A percentile compares a stretch with the other conserved stretches of the same genome.
These are phyloP conservation scores for Syncephalis fuscata DNA, from an alignment of 371 early-diverging fungal species.

Conservation along the genomic window DNA sequence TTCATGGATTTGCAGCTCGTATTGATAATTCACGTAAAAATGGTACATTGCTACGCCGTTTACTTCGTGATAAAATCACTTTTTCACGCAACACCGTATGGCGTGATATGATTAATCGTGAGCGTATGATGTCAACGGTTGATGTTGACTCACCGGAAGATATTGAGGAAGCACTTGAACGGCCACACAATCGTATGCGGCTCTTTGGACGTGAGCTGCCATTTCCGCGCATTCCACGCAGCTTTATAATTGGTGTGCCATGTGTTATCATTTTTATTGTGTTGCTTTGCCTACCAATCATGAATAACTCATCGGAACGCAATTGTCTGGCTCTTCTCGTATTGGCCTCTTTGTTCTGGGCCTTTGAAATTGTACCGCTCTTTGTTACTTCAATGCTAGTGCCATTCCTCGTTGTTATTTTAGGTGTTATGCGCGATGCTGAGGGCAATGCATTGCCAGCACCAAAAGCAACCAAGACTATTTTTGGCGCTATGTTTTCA, in stretches of 20 bases:
- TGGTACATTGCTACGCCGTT: conserved; percentile 49
- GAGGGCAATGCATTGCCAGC: conserved; percentile 32
- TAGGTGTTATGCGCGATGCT: conserved; percentile 63
- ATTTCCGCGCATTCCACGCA: neutral
- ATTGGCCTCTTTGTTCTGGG: conserved; percentile 87
- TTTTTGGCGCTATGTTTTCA: conserved; percentile 87
- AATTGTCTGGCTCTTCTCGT: conserved; percentile 79
- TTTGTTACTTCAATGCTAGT: conserved; percentile 84
- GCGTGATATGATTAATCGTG: conserved; percentile 89
- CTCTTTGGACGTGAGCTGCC: neutral
- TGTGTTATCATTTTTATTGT: conserved; percentile 34
- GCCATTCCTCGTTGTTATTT: conserved; percentile 68
- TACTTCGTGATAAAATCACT: conserved; percentile 78
- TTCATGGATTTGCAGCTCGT: conserved; percentile 37
- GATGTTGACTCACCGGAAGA: conserved; percentile 12
- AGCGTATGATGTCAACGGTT: conserved; percentile 59
- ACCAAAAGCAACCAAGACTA: conserved; percentile 55
- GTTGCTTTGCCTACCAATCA: conserved; percentile 29
- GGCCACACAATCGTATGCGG: neutral
- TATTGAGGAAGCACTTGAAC: neutral
- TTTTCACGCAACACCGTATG: conserved; percentile 96
- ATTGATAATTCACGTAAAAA: conserved; percentile 63
- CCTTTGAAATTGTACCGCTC: conserved; percentile 69
- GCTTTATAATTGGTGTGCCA: conserved; percentile 12
- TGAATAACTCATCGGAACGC: conserved; percentile 39